Evolutionary conservation across 805 yeast species (phyloP).

Genomic region (Ogataea pini): DNA sequence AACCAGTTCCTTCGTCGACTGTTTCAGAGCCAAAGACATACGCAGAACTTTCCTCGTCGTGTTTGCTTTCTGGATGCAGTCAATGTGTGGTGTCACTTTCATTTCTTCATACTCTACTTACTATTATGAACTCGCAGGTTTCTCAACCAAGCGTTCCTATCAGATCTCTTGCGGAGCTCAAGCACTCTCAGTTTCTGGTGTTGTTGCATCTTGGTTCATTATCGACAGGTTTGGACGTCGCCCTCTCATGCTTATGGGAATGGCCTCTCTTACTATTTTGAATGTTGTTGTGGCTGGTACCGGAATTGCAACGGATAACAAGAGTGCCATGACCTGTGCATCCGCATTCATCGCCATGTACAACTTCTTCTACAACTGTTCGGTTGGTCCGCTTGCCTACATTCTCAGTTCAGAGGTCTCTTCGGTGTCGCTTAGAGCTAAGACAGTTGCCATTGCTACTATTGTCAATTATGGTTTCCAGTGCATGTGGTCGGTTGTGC

Average conservation of each 20-base stretch:
- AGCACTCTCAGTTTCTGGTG: constrained; percentile 35
- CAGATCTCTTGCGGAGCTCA: constrained; percentile 34
- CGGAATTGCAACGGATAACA: constrained; percentile 23
- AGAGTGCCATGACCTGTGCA: constrained; percentile 34
- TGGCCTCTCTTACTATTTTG: constrained; percentile 27
- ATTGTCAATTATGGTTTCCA: constrained; percentile 36
- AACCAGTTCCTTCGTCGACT: constrained; percentile 37
- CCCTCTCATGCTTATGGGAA: constrained; percentile 33
- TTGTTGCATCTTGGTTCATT: constrained; percentile 43
- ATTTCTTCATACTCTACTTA: constrained; percentile 50
- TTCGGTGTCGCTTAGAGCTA: constrained; percentile 40
- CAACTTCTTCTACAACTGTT: constrained; percentile 30
- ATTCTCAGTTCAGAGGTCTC: constrained; percentile 40
- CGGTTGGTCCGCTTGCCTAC: constrained; percentile 35
- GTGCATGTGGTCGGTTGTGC: constrained; percentile 39
- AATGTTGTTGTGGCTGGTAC: constrained; percentile 32
- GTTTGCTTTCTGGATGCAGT: constrained; percentile 44
- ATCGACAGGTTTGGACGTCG: constrained; percentile 42
- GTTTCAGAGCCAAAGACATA: constrained; percentile 45
- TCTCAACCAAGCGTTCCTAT: constrained; percentile 41
- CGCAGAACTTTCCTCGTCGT: constrained; percentile 47
- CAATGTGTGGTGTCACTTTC: constrained; percentile 48
- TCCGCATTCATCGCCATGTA: constrained; percentile 28
- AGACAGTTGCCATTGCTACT: constrained; percentile 40
- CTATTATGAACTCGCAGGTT: constrained; percentile 51